A percentile compares a stretch with the other conserved stretches of the same genome.
These are phyloP conservation scores for Trichosanthes cucumerina DNA, from an alignment of 306 rosid genomes.

Conservation along the genomic window DNA sequence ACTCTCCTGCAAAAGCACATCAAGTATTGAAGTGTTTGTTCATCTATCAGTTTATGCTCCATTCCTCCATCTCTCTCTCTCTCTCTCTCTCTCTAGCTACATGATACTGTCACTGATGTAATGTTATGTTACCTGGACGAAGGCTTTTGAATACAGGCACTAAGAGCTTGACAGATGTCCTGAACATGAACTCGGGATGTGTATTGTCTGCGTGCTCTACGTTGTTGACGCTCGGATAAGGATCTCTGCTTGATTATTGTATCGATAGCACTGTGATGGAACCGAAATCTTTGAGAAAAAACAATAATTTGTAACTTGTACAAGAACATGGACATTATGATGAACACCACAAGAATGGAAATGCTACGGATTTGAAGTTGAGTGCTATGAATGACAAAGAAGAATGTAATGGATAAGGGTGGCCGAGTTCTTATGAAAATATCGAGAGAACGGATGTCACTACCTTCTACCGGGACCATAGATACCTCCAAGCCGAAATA, in stretches of 20 bases:
- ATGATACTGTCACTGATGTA: background rate
- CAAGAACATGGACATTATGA: background rate
- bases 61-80: background rate
- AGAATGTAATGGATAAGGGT: background rate
- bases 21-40: background rate
- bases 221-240: conserved; percentile 47
- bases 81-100: background rate
- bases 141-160: conserved; percentile 35
- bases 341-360: background rate
- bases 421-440: background rate
- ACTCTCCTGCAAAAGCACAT: conserved; percentile 35
- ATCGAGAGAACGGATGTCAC: conserved; percentile 1
- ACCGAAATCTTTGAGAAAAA: background rate
- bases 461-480: conserved; percentile 98
- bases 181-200: conserved; percentile 77
- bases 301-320: background rate
- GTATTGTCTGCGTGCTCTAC: conserved; percentile 41
- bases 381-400: too few species aligned
- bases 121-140: conserved; percentile 34
- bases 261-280: conserved; percentile 49
- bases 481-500: conserved; percentile 88
- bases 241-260: conserved; percentile 55
- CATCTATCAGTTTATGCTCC: background rate
- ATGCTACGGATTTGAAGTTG: too few species aligned
- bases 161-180: conserved; percentile 77